phyloP scores from a whole-genome alignment of 2,329 filamentous ascomycete species.

The Diplocarpon rosae region DNA sequence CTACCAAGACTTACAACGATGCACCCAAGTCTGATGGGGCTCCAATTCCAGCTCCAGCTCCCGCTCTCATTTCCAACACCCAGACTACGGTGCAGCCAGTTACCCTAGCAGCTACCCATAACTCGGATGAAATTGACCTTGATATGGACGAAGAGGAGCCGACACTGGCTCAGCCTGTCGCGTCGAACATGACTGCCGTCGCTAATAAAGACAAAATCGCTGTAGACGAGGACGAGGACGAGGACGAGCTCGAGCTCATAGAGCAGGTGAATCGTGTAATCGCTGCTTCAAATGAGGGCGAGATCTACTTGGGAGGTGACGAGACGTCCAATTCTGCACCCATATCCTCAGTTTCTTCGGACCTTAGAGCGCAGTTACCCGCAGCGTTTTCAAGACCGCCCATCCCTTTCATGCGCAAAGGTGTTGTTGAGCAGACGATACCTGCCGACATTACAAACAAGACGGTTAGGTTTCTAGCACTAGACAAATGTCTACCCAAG shows the following conservation, averaged over 20 bases:
- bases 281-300: slow-evolving; percentile 5
- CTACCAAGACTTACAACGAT: slow-evolving; percentile 45
- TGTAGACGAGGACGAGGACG: slow-evolving; percentile 29
- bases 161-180: not conserved
- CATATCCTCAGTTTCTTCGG: slow-evolving; percentile 39
- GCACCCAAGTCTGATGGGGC: slow-evolving; percentile 10
- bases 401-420: slow-evolving; percentile 27
- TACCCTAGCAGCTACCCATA: slow-evolving; percentile 29
- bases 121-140: slow-evolving; percentile 61
- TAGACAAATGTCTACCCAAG: slow-evolving; percentile 81
- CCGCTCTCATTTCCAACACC: not conserved
- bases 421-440: slow-evolving; percentile 50
- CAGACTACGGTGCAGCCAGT: not conserved
- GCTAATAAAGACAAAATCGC: slow-evolving; percentile 48
- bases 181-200: slow-evolving; percentile 2
- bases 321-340: not conserved
- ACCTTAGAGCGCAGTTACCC: slow-evolving; percentile 63
- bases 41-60: not conserved
- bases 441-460: slow-evolving; percentile 68
- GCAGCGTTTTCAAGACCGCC: slow-evolving; percentile 53
- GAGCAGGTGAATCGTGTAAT: slow-evolving; percentile 2
- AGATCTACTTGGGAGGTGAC: slow-evolving; percentile 8
- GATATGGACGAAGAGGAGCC: slow-evolving; percentile 40
- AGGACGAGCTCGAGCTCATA: slow-evolving; percentile 6
- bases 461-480: slow-evolving; percentile 70